Conservation (phyloP, 768 basidiomycete species). For the Strobilomyces dryophilus region DNA sequence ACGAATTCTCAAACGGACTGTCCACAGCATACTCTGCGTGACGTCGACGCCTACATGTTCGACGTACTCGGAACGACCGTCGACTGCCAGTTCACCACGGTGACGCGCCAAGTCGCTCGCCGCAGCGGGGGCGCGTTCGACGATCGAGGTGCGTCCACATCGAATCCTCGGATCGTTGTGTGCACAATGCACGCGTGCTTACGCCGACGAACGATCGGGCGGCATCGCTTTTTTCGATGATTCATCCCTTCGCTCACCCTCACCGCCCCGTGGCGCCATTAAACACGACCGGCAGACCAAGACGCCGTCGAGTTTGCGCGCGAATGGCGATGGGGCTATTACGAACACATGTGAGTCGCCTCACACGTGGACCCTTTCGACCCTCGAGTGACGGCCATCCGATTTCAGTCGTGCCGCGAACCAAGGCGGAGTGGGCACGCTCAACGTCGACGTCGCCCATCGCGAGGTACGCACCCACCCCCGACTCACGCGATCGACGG, state of each 20-base stretch:
- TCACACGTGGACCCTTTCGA: not conserved
- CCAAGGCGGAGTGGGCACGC: slow-evolving; percentile 42
- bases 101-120: slow-evolving; percentile 16
- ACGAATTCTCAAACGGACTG: no score
- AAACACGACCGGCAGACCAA: slow-evolving; percentile 14
- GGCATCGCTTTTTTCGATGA: not conserved
- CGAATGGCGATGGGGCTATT: slow-evolving; percentile 56
- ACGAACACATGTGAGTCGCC: slow-evolving; percentile 19
- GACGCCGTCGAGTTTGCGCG: slow-evolving; percentile 40
- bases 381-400: not conserved
- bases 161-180: no score
- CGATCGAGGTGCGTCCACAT: slow-evolving; percentile 10
- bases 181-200: no score
- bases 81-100: slow-evolving; percentile 33
- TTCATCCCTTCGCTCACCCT: no score
- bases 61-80: slow-evolving; percentile 52
- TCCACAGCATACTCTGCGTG: slow-evolving; percentile 8
- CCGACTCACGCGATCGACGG: not conserved
- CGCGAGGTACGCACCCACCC: slow-evolving; percentile 38
- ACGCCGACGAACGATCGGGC: not conserved
- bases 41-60: slow-evolving; percentile 42
- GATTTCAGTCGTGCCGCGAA: slow-evolving; percentile 39
- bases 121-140: slow-evolving; percentile 11
- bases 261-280: no score
- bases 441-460: slow-evolving; percentile 54